Percentiles rank a stretch among this genome's conserved stretches.
Conservation (phyloP, 2,329 filamentous ascomycete genomes). For the Phyllosticta ampelicida region DNA sequence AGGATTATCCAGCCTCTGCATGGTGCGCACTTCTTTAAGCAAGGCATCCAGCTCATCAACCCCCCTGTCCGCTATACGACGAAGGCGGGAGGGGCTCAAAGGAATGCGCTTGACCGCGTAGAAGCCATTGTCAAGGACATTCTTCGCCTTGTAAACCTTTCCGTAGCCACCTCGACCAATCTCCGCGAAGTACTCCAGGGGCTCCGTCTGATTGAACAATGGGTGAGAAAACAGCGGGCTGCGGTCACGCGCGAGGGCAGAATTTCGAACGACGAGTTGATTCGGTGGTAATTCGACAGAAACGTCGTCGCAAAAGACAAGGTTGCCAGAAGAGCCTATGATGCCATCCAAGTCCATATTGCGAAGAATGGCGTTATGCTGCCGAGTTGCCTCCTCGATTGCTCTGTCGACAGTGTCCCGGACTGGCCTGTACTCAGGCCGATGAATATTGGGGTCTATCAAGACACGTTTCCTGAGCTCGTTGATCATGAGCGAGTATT, state of each 20-base stretch:
- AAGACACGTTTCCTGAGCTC: background rate
- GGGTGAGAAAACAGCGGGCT: background rate
- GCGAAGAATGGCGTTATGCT: background rate
- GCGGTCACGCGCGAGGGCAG: background rate
- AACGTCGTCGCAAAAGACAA: background rate
- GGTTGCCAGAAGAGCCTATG: background rate
- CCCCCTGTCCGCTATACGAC: constrained; percentile 41
- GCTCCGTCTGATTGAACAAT: background rate
- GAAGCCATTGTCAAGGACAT: constrained; percentile 49
- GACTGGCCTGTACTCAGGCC: constrained; percentile 1
- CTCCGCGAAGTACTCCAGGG: background rate
- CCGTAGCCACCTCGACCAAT: constrained; percentile 57
- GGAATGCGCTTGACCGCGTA: constrained; percentile 59
- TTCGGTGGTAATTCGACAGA: background rate
- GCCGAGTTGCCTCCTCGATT: background rate
- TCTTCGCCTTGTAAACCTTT: constrained; percentile 50
- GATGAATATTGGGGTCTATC: background rate
- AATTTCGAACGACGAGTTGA: background rate
- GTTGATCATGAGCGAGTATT: constrained; percentile 28
- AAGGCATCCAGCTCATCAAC: constrained; percentile 45
- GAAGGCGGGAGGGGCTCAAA: constrained; percentile 42
- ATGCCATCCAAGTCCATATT: background rate
- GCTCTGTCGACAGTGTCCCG: constrained; percentile 5
- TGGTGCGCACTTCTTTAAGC: constrained; percentile 49
- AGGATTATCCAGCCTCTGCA: constrained; percentile 52